These are phyloP conservation scores for Corylus heterophylla DNA, from an alignment of 306 rosid species.

Conservation along the genomic window DNA sequence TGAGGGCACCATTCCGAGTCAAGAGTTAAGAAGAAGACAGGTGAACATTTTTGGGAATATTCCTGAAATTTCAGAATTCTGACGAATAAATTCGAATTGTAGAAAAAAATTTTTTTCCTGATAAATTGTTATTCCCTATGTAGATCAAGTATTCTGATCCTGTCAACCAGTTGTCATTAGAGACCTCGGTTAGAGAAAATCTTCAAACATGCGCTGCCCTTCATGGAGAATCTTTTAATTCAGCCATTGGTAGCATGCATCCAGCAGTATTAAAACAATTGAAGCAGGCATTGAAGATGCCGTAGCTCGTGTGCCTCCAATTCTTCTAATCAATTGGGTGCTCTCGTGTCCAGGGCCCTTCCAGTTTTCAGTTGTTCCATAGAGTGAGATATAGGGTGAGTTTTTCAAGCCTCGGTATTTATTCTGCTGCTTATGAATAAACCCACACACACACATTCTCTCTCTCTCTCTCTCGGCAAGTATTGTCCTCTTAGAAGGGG, in stretches of 20 bases:
- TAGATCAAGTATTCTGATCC: constrained; percentile 87
- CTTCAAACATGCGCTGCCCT: constrained; percentile 85
- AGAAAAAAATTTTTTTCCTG: constrained; percentile 15
- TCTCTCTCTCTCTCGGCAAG: neutral
- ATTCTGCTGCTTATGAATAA: too few species aligned
- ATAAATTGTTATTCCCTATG: constrained; percentile 30
- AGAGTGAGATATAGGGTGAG: constrained; percentile 47
- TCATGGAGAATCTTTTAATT: constrained; percentile 91
- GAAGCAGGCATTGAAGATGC: constrained; percentile 87
- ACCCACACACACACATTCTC: too few species aligned
- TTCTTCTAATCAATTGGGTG: constrained; percentile 25
- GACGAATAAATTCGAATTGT: constrained; percentile 14
- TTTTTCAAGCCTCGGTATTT: constrained; percentile 15
- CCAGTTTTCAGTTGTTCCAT: constrained; percentile 33
- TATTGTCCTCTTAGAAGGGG: neutral
- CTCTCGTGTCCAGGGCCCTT: constrained; percentile 29
- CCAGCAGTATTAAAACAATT: constrained; percentile 80
- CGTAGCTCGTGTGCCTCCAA: constrained; percentile 37
- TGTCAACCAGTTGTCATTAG: constrained; percentile 78
- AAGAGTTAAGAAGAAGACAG: constrained; percentile 81
- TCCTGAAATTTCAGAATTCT: constrained; percentile 17
- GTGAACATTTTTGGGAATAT: constrained; percentile 37
- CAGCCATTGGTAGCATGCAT: constrained; percentile 81
- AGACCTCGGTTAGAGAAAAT: constrained; percentile 80
- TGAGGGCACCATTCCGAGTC: constrained; percentile 62